phyloP scores from a whole-genome alignment of 2,329 filamentous ascomycete genomes.

The Epichloe sylvatica region DNA sequence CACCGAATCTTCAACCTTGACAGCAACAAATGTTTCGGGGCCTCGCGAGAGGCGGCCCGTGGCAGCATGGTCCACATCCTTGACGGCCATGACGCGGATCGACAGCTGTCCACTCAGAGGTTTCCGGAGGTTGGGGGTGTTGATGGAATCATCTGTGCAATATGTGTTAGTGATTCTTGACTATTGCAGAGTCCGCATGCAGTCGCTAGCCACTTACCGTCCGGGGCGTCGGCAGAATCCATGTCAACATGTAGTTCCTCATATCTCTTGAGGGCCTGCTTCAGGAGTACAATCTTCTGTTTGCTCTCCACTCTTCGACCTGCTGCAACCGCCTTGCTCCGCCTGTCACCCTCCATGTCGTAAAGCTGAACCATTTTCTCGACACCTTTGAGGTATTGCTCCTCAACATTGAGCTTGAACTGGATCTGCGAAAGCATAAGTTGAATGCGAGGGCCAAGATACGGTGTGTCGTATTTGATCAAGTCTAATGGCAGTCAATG shows the following conservation, averaged over 20 bases:
- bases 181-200: conserved; percentile 2
- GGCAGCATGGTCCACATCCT: conserved; percentile 86
- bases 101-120: conserved; percentile 85
- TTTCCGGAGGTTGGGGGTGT: conserved; percentile 85
- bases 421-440: conserved; percentile 97
- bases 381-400: conserved; percentile 96
- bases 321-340: conserved; percentile 87
- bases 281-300: conserved; percentile 91
- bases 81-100: conserved; percentile 75
- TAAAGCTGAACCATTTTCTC: conserved; percentile 99
- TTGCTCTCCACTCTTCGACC: conserved; percentile 85
- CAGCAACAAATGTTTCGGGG: conserved; percentile 86
- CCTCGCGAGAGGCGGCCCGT: conserved; percentile 73
- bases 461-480: conserved; percentile 95
- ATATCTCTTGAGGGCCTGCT: conserved; percentile 91
- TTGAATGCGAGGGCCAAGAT: conserved; percentile 92
- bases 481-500: conserved; percentile 47
- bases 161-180: neutral
- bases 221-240: conserved; percentile 60
- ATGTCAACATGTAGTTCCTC: conserved; percentile 94
- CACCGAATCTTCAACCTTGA: conserved; percentile 92
- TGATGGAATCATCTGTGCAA: conserved; percentile 77
- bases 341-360: conserved; percentile 91
- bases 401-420: conserved; percentile 97
- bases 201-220: conserved; percentile 46